Evolutionary conservation across 495 filamentous ascomycete species (phyloP), one percentile per base, ranked within the genome.

Genomic region (Xylaria palmicola): DNA sequence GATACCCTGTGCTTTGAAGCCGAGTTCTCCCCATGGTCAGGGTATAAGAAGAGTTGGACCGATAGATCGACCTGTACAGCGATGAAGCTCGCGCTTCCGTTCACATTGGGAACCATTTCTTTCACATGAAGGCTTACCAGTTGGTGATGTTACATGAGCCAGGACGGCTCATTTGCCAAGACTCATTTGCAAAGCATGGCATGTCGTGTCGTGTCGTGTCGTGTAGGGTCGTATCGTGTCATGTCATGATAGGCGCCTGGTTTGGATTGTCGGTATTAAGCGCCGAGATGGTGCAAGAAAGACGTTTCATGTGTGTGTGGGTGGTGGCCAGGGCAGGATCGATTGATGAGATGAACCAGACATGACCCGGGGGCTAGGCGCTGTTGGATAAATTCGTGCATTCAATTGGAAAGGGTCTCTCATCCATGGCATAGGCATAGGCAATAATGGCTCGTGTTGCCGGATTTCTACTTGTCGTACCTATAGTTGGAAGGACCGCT

Each of bases 81-180:
- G 70, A 66, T 62, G 72, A 68, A 70, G 70, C 72, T 74, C 72
- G 55, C 70, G 64, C 70, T 73, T 74, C 68, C 69, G 65, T 58
- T 71, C 62, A 59, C 67, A 66, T 68, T 57, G 61, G 62, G 39
- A 59, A 61, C 59, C 37, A 58, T 71, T 49, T 45, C 53, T 65
- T 65, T 62, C 58, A 36, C 30, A 45, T 56, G 13, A 59, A 48
- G 41, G 37, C 55, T 48, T 22, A 47, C 41, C n/a, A 24, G 17
- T 51, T 49, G 45, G 22, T 60, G 55, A 55, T 48, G 49, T 61
- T 48, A 26, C 59, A 54, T 61, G n/a, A 41, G 29, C 22, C 30
- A 52, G 50, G 59, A 48, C 27, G 49, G 39, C 50, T 12, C 49
- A 20, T 22, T 47, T 26, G 36, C 39, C 50, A 34, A 29, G 29